Evolutionary conservation across 2,329 filamentous ascomycete genomes (phyloP), one percentile per base, ranked within the genome.

Genomic region (Penicillium sp.): DNA sequence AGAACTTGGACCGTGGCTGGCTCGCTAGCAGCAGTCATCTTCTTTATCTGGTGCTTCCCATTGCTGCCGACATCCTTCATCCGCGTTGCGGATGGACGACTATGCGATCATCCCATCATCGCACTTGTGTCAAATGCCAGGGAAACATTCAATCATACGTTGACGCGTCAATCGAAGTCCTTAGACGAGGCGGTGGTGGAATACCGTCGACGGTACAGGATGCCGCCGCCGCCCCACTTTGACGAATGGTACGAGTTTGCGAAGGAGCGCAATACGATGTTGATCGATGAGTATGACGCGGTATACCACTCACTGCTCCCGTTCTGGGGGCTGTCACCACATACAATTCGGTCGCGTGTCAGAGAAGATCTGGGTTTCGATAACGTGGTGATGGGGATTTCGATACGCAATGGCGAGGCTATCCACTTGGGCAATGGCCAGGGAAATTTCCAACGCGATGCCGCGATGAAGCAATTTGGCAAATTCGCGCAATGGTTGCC

Each of bases 401-500:
- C 47, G 6, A 53, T 57, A 31, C 51, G 48, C 6, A 38, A 48
- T 21, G 55, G 55, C n/a, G 36, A 32, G 21, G 31, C 54, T 6
- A 55, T 53, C 13, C 42, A 48, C 34, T n/a, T 45, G n/a, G 44
- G 29, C 1, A 40, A 43, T 40, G 90, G 94, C 93, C 52, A 59
- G 29, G 55, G 54, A 6, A 38, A 45, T 1, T 56, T 40, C 24
- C 55, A 54, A 18, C 27, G 9, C 3, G 22, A 48, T 22, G 88
- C 89, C 11, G 89, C 87, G 0, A 72, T 80, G 41, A 86, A 83
- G 32, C 95, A 95, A 90, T 82, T 94, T 72, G 76, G 81, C 55
- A 79, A 82, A 10, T 93, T 94, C 59, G 74, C 89, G 1, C 75
- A 88, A 61, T 84, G 85, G 68, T 77, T 96, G 48, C 91, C 90